Evolutionary conservation across 2,329 filamentous ascomycete species (phyloP).

Genomic region (Cercospora berteroae): DNA sequence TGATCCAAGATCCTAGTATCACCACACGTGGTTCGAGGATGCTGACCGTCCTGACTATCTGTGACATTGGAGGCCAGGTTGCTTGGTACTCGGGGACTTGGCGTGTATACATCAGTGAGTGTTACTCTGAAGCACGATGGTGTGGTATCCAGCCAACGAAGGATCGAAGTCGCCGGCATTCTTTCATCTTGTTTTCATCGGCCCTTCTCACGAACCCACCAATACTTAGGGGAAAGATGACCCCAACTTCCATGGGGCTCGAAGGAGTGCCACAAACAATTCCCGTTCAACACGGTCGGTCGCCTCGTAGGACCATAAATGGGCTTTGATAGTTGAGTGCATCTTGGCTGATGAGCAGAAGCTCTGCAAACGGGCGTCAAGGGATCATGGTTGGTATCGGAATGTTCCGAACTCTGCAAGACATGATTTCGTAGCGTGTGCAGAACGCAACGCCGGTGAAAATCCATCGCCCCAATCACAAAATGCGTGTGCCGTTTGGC

Average conservation of each 20-base stretch:
- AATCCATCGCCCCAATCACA: not conserved
- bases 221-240: too few species aligned
- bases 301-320: too few species aligned
- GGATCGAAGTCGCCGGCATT: too few species aligned
- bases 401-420: not conserved
- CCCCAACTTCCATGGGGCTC: too few species aligned
- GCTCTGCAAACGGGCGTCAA: not conserved
- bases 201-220: too few species aligned
- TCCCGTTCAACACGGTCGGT: too few species aligned
- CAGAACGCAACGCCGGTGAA: not conserved
- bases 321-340: too few species aligned
- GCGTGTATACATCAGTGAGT: too few species aligned
- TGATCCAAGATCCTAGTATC: not conserved
- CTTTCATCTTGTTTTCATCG: too few species aligned
- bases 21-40: not conserved
- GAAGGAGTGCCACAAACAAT: too few species aligned
- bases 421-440: not conserved
- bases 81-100: not conserved
- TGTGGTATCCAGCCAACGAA: too few species aligned
- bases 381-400: not conserved
- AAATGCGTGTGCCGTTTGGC: not conserved
- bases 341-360: not conserved
- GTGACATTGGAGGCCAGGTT: not conserved
- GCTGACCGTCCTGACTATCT: not conserved
- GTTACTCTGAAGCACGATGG: too few species aligned